Evolutionary conservation across 495 filamentous ascomycete species (phyloP), one percentile per base, ranked within the genome.

Genomic region (Podospora pseudopauciseta): DNA sequence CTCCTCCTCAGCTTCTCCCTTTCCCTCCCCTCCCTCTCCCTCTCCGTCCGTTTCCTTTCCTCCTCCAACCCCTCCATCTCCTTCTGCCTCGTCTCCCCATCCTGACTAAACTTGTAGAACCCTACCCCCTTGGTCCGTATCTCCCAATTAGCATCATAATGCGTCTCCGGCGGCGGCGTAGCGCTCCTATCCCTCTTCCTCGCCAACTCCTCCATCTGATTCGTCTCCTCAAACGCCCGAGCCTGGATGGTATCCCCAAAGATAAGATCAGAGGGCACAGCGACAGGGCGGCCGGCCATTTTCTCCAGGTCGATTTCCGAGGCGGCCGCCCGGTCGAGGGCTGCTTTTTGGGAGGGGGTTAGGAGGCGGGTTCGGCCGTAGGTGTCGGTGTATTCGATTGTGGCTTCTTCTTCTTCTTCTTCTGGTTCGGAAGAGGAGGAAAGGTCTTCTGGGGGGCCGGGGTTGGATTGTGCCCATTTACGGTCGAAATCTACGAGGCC

Each of bases 401-500:
- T 71, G 68, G 76, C 79, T 1, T 79, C 82, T 5, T 76, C 77
- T 0, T 76, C 77, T 0, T 75, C 77, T 26, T 73, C 73, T 0
- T 78, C 80, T 16, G 81, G 79, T 19, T 77, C 80, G 20, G 74
- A 76, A 49, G 74, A 82, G 18, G 77, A 68, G 15, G 75, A 77
- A 16, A 49, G 39, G 13, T 18, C 39, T 49, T 67, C 74, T 28
- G 27, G 62, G 18, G 69, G 4, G 1, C 23, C 78, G 77, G 58
- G 87, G 76, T 54, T 79, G 76, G 23, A 23, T 71, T 96, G 92
- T 0, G 89, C 92, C 92, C 94, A 97, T 78, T 98, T 99, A 57
- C 88, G 82, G 78, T 97, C 94, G 74, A 98, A 99, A 80, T 99
- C 95, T 0, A 99, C 89, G 23, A 94, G 79, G 78, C 86, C 72